phyloP scores from a whole-genome alignment of 1,284 basidiomycete genomes.

The Gymnopus androsaceus region DNA sequence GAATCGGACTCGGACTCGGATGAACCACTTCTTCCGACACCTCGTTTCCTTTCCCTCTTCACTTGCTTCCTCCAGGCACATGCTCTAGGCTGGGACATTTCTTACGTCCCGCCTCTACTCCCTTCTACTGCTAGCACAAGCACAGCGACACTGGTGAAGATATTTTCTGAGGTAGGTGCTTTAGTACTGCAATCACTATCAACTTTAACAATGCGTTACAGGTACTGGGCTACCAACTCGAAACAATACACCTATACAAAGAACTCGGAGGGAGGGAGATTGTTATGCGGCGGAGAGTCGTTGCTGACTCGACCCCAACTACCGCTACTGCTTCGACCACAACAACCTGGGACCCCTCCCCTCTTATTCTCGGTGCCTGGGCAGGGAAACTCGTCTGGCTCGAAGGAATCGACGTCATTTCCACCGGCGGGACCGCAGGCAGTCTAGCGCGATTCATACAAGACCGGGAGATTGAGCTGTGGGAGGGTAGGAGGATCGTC shows the following conservation, averaged over 20 bases:
- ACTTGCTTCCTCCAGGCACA: constrained; percentile 53
- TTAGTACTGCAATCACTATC: background rate
- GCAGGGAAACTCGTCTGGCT: constrained; percentile 59
- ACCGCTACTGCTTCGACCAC: constrained; percentile 43
- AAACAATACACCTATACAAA: constrained; percentile 65
- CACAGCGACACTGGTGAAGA: constrained; percentile 48
- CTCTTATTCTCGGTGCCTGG: constrained; percentile 60
- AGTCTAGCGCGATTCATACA: constrained; percentile 58
- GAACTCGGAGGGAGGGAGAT: constrained; percentile 68
- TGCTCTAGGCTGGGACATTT: constrained; percentile 57
- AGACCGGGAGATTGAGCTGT: constrained; percentile 63
- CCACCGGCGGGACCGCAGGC: constrained; percentile 54
- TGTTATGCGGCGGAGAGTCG: constrained; percentile 57
- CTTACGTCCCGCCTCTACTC: constrained; percentile 46
- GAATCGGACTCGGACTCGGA: constrained; percentile 16
- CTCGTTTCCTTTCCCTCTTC: constrained; percentile 47
- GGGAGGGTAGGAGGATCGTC: constrained; percentile 62
- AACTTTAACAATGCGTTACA: constrained; percentile 23
- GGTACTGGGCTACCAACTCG: constrained; percentile 59
- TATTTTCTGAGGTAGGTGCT: constrained; percentile 36
- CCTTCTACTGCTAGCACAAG: constrained; percentile 53
- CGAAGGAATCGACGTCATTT: constrained; percentile 60
- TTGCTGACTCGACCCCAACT: constrained; percentile 18
- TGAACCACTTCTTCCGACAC: constrained; percentile 37
- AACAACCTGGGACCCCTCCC: constrained; percentile 64